phyloP scores from a whole-genome alignment of 2,329 filamentous ascomycete species.

The Verticillium nonalfalfae region DNA sequence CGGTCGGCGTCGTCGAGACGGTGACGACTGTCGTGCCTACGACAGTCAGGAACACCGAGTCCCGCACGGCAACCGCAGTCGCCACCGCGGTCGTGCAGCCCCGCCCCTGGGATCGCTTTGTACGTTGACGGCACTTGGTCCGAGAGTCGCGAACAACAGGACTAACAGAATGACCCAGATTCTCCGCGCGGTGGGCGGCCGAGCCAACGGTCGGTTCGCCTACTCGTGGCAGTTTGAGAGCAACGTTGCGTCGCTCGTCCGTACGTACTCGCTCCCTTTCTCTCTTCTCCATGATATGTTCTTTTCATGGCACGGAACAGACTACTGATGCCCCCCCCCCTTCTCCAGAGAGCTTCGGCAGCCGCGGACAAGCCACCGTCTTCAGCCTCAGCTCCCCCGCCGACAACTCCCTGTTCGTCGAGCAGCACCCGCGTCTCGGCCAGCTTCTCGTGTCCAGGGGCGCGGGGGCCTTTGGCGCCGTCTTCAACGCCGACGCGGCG shows the following conservation, averaged over 20 bases:
- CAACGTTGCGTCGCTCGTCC: not conserved
- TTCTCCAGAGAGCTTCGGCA: not conserved
- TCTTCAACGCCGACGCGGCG: not conserved
- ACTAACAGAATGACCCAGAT: not conserved
- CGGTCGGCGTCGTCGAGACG: conserved; percentile 2
- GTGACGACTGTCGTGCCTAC: conserved; percentile 1
- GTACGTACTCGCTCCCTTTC: not conserved
- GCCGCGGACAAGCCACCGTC: not conserved
- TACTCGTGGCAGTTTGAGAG: not conserved
- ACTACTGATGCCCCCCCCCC: not conserved
- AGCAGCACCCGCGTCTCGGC: not conserved
- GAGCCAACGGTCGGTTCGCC: not conserved
- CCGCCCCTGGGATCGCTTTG: not conserved
- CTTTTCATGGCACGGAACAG: not conserved
- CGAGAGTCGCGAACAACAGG: too few species aligned
- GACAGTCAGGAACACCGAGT: conserved; percentile 1
- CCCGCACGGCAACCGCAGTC: conserved; percentile 3
- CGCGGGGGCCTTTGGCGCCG: not conserved
- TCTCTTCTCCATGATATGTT: not conserved
- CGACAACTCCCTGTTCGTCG: not conserved
- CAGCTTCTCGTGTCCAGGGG: not conserved
- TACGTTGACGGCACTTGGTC: not conserved
- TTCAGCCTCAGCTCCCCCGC: not conserved
- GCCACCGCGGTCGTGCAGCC: not conserved
- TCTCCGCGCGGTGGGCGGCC: not conserved